Conservation (phyloP, 352 stramenopile species). For the Globisporangium yorkense region DNA sequence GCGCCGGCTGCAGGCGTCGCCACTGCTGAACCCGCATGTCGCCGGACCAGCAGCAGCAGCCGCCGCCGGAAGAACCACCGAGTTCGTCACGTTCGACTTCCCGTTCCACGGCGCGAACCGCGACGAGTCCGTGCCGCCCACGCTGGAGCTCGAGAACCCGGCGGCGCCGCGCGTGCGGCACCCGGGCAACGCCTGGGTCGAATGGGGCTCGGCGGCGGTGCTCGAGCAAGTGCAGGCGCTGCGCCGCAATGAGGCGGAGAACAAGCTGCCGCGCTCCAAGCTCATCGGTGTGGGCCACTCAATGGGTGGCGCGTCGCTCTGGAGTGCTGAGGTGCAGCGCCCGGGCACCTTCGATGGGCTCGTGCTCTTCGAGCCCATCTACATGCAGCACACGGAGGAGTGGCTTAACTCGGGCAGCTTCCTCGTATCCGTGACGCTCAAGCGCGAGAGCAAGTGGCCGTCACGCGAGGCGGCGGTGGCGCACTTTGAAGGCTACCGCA, state of each 20-base stretch:
- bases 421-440: constrained; percentile 33
- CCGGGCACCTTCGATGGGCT: constrained; percentile 41
- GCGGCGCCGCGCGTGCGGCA: constrained; percentile 25
- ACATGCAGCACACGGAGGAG: constrained; percentile 8
- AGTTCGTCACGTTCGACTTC: constrained; percentile 37
- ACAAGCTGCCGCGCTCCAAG: constrained; percentile 8
- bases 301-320: constrained; percentile 36
- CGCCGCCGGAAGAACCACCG: neutral
- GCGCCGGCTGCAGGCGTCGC: constrained; percentile 21
- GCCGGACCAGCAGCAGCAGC: constrained; percentile 1
- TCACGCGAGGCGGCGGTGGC: constrained; percentile 16
- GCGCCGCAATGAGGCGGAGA: neutral
- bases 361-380: constrained; percentile 41
- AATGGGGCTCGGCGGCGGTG: constrained; percentile 23
- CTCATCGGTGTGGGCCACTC: constrained; percentile 50
- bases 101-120: constrained; percentile 43
- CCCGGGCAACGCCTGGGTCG: constrained; percentile 14
- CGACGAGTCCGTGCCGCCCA: constrained; percentile 25
- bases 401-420: constrained; percentile 16
- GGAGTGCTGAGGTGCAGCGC: constrained; percentile 25
- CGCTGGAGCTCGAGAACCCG: constrained; percentile 10
- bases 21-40: constrained; percentile 13
- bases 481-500: constrained; percentile 28
- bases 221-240: constrained; percentile 19
- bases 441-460: constrained; percentile 20